Base-by-base conservation (phyloP, 768 basidiomycete genomes). In the Postia placenta region DNA sequence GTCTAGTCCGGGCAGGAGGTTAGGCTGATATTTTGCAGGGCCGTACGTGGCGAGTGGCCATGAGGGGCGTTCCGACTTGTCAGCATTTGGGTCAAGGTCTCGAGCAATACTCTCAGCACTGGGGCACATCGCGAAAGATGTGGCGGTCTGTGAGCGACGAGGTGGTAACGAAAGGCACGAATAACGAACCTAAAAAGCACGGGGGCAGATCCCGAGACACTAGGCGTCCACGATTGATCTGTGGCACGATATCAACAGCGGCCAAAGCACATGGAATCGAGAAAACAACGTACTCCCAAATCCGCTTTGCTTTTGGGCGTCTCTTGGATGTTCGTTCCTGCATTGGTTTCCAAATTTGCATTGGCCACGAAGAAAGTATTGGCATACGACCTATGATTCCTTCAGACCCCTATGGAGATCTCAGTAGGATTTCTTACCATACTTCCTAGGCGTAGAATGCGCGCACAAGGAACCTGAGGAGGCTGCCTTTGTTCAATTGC, bases 41-140 rank as follows among this genome's bases (percentile, higher is more conserved):
- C 75, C 91, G 61, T 87, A 94, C 0, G 80, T 84, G 0, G 88
- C 83, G 0, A 94, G 68, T 12, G 85, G 84, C 85, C 87, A 96
- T 11, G 74, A 38, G 0, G 92, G 92, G n/a, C n/a, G n/a, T n/a
- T n/a, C n/a, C n/a, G n/a, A n/a, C 59, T 80, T 84, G 14, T 93
- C 91, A 6, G 24, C 11, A 11, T 26, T 43, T 2, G 67, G 67
- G 1, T 75, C 78, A 6, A 94, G 63, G 55, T 94, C 92, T 26
- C 67, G 67, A n/a, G 61, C 62, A 38, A 95, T 76, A 2, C 73
- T 68, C 11, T 91, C 83, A 17, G 69, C 60, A 23, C 90, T 92
- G 56, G 26, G 41, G 20, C n/a, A n/a, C n/a, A n/a, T n/a, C n/a
- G n/a, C 11, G 26, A 14, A 27, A 20, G 40, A 17, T 15, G 42